Evolutionary conservation across 2,329 filamentous ascomycete species (phyloP).

Genomic region (Sclerotinia nivalis): DNA sequence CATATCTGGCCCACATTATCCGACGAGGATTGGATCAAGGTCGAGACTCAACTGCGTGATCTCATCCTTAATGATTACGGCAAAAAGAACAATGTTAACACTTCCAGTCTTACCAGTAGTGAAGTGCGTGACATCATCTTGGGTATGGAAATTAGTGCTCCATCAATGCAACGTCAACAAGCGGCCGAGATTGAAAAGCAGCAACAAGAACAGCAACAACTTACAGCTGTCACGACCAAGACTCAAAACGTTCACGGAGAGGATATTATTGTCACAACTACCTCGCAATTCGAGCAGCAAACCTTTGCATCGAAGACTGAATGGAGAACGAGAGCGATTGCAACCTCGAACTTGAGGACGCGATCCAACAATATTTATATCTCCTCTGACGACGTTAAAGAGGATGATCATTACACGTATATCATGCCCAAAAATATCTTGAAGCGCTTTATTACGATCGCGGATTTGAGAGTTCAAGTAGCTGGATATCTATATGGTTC

Average conservation of each 20-base stretch:
- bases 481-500: slow-evolving; percentile 93
- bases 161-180: slow-evolving; percentile 96
- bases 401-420: slow-evolving; percentile 87
- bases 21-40: slow-evolving; percentile 98
- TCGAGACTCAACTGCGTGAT: slow-evolving; percentile 95
- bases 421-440: slow-evolving; percentile 99
- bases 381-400: slow-evolving; percentile 87
- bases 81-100: slow-evolving; percentile 99
- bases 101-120: slow-evolving; percentile 90
- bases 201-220: slow-evolving; percentile 92
- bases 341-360: slow-evolving; percentile 91
- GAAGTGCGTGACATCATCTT: slow-evolving; percentile 98
- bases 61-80: slow-evolving; percentile 97
- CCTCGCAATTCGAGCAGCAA: slow-evolving; percentile 95
- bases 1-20: slow-evolving; percentile 96
- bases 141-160: slow-evolving; percentile 98
- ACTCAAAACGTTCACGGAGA: slow-evolving; percentile 96
- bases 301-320: slow-evolving; percentile 98
- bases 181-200: slow-evolving; percentile 99
- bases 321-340: slow-evolving; percentile 95
- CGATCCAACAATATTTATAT: slow-evolving; percentile 98
- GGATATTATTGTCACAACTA: slow-evolving; percentile 97
- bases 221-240: slow-evolving; percentile 97
- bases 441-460: slow-evolving; percentile 96
- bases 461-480: slow-evolving; percentile 93